phyloP scores from a whole-genome alignment of 805 yeast species.

The Ogataea sp. region DNA sequence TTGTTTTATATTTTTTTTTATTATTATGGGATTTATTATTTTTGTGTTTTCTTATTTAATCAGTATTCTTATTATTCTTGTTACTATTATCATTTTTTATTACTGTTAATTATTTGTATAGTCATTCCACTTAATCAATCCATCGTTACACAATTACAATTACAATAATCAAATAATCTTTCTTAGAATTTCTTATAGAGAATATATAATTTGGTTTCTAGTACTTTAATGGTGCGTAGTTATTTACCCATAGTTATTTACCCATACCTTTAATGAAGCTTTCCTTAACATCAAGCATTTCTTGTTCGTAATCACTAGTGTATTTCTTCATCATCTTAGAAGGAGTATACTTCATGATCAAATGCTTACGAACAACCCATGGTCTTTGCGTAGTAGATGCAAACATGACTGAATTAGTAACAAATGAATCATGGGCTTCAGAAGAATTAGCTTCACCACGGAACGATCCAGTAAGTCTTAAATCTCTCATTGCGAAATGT shows the following conservation, averaged over 20 bases:
- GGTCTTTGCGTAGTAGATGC: constrained; percentile 25
- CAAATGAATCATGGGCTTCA: constrained; percentile 70
- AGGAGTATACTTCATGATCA: constrained; percentile 31
- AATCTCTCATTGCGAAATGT: constrained; percentile 62
- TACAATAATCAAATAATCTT: no score
- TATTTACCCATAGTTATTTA: no score
- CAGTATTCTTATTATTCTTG: no score
- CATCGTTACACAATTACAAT: no score
- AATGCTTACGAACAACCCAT: constrained; percentile 30
- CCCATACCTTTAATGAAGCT: constrained; percentile 28
- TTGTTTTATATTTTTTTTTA: not conserved
- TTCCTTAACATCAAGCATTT: constrained; percentile 27
- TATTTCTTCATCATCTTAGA: constrained; percentile 28
- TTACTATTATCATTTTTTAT: no score
- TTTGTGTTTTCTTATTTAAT: no score
- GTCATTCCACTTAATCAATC: no score
- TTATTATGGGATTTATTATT: no score
- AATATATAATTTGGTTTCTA: no score
- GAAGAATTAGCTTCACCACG: constrained; percentile 64
- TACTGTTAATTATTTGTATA: no score
- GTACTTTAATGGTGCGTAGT: no score
- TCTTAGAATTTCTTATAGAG: no score
- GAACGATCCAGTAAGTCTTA: constrained; percentile 63
- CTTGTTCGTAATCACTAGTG: constrained; percentile 22
- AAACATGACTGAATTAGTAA: constrained; percentile 47